These are phyloP conservation scores for Cladosporium sp. DNA, from an alignment of 2,329 filamentous ascomycete species.

Conservation along the genomic window DNA sequence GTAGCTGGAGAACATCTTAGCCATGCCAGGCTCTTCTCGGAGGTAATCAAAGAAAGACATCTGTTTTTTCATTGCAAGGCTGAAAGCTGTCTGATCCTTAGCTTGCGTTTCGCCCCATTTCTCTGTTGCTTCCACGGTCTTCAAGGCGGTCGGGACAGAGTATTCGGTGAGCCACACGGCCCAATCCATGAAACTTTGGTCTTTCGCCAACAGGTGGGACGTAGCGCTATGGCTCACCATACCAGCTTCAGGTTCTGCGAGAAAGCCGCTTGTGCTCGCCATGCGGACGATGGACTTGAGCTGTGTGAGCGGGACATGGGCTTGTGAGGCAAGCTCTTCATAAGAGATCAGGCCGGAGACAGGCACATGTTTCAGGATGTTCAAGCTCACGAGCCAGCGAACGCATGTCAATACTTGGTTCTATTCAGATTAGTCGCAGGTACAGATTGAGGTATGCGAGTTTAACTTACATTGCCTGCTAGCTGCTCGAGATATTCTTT, in stretches of 20 bases:
- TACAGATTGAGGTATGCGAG: not conserved
- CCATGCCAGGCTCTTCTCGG: slow-evolving; percentile 26
- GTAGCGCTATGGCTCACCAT: slow-evolving; percentile 22
- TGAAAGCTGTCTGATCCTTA: slow-evolving; percentile 30
- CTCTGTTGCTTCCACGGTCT: slow-evolving; percentile 27
- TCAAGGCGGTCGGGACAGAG: slow-evolving; percentile 27
- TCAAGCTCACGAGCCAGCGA: not conserved
- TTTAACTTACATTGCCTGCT: slow-evolving; percentile 22
- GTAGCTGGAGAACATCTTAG: slow-evolving; percentile 28
- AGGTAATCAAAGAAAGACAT: slow-evolving; percentile 32
- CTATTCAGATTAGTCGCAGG: not conserved
- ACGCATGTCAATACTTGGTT: not conserved
- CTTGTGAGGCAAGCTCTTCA: not conserved
- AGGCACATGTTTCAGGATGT: not conserved
- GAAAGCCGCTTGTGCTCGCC: not conserved
- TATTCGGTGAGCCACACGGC: slow-evolving; percentile 27
- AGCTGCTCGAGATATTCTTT: slow-evolving; percentile 28
- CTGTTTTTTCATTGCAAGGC: slow-evolving; percentile 26
- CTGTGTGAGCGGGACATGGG: not conserved
- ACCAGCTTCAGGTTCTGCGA: not conserved
- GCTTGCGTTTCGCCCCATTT: slow-evolving; percentile 29
- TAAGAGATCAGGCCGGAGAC: not conserved
- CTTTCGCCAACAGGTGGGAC: slow-evolving; percentile 25
- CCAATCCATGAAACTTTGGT: slow-evolving; percentile 26
- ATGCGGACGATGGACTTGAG: not conserved